Percentiles rank a stretch among this genome's conserved stretches.
These are phyloP conservation scores for Singerocomus inundabilis DNA, from an alignment of 1,284 basidiomycete genomes.

Conservation along the genomic window DNA sequence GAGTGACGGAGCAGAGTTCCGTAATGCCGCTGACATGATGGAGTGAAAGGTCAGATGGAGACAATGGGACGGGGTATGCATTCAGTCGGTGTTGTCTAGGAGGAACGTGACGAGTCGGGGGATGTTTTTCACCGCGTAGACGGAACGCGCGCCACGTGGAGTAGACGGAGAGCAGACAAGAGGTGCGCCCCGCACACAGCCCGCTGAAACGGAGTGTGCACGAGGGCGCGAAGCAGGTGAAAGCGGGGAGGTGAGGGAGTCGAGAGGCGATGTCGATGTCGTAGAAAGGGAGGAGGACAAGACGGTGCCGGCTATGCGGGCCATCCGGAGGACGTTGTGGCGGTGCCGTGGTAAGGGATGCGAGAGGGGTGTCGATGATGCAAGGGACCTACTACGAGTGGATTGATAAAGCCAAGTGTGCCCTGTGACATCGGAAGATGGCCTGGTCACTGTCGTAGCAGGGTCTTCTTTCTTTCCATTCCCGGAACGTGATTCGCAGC, in stretches of 20 bases:
- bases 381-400: not conserved
- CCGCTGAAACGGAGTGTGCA: too few relatives aligned
- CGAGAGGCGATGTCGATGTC: not conserved
- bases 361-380: not conserved
- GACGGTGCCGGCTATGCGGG: not conserved
- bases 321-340: not conserved
- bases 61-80: not conserved
- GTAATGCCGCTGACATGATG: too few relatives aligned
- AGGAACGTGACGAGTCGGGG: not conserved
- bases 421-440: too few relatives aligned
- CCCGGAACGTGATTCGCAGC: slow-evolving; percentile 17
- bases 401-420: too few relatives aligned
- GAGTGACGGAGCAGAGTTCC: not conserved
- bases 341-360: too few relatives aligned
- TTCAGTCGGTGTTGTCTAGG: slow-evolving; percentile 1
- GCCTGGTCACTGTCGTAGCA: too few relatives aligned
- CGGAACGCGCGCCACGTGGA: not conserved
- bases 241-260: too few relatives aligned
- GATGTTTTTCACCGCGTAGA: not conserved
- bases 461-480: slow-evolving; percentile 9
- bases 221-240: too few relatives aligned
- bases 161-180: not conserved
- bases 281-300: too few relatives aligned
- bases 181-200: not conserved
- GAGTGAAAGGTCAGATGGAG: not conserved